Percentiles rank a stretch among this genome's conserved stretches.
Conservation (phyloP, 1,284 basidiomycete species). For the Xanthoconium separans region DNA sequence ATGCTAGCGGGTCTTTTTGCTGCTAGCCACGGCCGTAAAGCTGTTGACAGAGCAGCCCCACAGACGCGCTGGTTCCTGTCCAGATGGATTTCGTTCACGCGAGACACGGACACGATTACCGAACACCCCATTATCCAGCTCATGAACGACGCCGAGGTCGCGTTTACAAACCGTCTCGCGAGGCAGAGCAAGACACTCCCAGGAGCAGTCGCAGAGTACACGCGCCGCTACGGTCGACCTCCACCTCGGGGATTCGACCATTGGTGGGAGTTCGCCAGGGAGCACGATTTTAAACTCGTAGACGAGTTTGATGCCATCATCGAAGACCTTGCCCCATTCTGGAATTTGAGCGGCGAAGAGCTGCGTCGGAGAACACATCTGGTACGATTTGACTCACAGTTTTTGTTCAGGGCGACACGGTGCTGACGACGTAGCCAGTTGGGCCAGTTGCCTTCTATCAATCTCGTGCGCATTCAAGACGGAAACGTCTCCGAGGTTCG, state of each 20-base stretch:
- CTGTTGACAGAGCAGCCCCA: constrained; percentile 3
- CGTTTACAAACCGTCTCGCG: constrained; percentile 63
- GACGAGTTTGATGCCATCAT: constrained; percentile 91
- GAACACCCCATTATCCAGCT: constrained; percentile 80
- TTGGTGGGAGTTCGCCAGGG: constrained; percentile 84
- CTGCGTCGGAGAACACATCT: constrained; percentile 34
- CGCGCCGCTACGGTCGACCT: constrained; percentile 67
- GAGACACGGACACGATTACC: constrained; percentile 7
- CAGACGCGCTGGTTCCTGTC: constrained; percentile 16
- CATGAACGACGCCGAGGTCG: constrained; percentile 75
- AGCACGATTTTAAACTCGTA: constrained; percentile 74
- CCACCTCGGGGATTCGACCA: constrained; percentile 88
- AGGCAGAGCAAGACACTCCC: constrained; percentile 75
- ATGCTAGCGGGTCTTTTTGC: constrained; percentile 56
- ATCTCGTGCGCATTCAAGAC: constrained; percentile 72
- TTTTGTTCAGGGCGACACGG: not conserved
- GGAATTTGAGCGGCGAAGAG: constrained; percentile 70
- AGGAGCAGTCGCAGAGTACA: constrained; percentile 79
- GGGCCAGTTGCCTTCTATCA: constrained; percentile 78
- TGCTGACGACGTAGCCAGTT: constrained; percentile 45
- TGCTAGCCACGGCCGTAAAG: constrained; percentile 31
- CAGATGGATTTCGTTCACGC: constrained; percentile 19
- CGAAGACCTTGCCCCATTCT: constrained; percentile 81
- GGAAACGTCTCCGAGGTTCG: constrained; percentile 66
- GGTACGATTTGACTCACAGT: constrained; percentile 36